Evolutionary conservation across 106 monocot genomes (phyloP).

Genomic region (Triglochin maritima): DNA sequence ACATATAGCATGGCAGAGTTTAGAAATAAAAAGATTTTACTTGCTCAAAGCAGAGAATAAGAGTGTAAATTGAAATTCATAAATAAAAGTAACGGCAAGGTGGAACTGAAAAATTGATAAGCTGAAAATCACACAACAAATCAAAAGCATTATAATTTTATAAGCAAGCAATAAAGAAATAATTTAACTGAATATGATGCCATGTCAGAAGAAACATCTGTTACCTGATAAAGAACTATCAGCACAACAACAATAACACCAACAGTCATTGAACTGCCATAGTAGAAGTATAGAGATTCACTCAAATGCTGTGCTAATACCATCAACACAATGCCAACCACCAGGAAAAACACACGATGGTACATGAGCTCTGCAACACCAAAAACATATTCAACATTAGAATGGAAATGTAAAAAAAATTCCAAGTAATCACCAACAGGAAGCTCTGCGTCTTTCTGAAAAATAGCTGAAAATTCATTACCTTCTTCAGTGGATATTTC

Average conservation of each 20-base stretch:
- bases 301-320: constrained; percentile 44
- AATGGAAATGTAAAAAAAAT: background rate
- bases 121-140: background rate
- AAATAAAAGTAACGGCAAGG: background rate
- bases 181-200: background rate
- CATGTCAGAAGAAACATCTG: no score
- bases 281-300: constrained; percentile 74
- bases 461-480: constrained; percentile 3
- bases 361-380: constrained; percentile 48
- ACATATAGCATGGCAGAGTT: background rate
- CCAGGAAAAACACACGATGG: constrained; percentile 54
- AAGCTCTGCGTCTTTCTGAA: background rate
- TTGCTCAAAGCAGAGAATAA: no score
- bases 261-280: constrained; percentile 78
- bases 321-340: constrained; percentile 64
- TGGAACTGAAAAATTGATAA: background rate
- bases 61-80: background rate
- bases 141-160: background rate
- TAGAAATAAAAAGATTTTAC: no score
- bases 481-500: constrained; percentile 68
- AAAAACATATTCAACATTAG: background rate
- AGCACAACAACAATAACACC: constrained; percentile 74
- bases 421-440: background rate
- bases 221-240: constrained; percentile 86
- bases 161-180: background rate